These are phyloP conservation scores for Paramecium octaurelia DNA, from an alignment of 73 alveolate species.

Conservation along the genomic window DNA sequence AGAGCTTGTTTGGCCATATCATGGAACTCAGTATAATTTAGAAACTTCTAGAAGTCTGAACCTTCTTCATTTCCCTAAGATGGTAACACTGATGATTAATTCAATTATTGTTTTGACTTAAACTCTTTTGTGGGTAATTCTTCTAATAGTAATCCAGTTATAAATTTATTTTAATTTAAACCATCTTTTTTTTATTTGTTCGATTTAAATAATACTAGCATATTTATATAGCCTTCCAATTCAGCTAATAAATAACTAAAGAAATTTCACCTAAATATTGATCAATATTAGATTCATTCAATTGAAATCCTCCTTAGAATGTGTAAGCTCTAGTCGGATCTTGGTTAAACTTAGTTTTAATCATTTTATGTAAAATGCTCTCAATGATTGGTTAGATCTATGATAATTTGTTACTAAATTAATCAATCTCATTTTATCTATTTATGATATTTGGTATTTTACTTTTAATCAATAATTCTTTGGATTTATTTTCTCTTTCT, in stretches of 20 bases:
- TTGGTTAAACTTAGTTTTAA: not conserved
- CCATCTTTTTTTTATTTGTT: not conserved
- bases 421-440: conserved; percentile 17
- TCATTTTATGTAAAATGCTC: not conserved
- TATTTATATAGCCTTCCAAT: not conserved
- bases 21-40: not conserved
- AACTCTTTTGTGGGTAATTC: conserved; percentile 17
- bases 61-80: not conserved
- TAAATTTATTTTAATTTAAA: not conserved
- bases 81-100: not conserved
- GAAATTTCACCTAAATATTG: conserved; percentile 16
- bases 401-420: not conserved
- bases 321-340: conserved; percentile 43
- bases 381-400: conserved; percentile 34
- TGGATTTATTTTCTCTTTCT: conserved; percentile 33
- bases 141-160: conserved; percentile 20
- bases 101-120: not conserved
- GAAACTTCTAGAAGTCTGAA: not conserved
- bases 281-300: conserved; percentile 58
- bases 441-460: not conserved
- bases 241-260: not conserved
- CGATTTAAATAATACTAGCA: not conserved
- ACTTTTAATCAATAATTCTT: conserved; percentile 35
- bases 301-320: conserved; percentile 45
- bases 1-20: not conserved